phyloP scores from a whole-genome alignment of 257 asterid species.

The Ilex asprella region DNA sequence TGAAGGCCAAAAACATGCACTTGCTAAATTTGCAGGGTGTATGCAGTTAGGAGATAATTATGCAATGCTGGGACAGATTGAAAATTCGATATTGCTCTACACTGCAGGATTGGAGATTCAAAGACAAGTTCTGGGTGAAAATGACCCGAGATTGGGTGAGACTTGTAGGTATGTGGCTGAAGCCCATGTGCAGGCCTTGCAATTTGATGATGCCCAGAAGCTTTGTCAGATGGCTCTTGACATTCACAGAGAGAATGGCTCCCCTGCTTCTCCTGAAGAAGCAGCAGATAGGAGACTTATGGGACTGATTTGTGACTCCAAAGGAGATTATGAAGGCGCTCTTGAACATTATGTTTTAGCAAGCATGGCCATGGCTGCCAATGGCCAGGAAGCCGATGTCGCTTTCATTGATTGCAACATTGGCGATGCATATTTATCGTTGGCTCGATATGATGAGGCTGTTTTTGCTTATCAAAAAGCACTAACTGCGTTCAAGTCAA shows the following conservation, averaged over 20 bases:
- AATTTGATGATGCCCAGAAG: conserved; percentile 81
- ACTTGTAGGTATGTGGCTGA: conserved; percentile 91
- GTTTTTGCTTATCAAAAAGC: conserved; percentile 74
- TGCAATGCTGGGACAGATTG: conserved; percentile 78
- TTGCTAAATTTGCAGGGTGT: conserved; percentile 90
- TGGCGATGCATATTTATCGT: conserved; percentile 72
- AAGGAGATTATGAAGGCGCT: conserved; percentile 68
- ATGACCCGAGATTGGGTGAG: conserved; percentile 70
- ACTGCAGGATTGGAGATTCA: conserved; percentile 88
- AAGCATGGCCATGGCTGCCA: conserved; percentile 74
- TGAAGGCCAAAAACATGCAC: conserved; percentile 74
- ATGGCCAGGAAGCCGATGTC: conserved; percentile 55
- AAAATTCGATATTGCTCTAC: conserved; percentile 64
- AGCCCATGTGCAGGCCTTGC: conserved; percentile 90
- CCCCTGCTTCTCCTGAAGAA: conserved; percentile 59
- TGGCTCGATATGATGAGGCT: conserved; percentile 77
- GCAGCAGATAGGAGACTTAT: conserved; percentile 81
- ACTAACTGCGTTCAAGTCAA: conserved; percentile 45
- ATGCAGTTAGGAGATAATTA: conserved; percentile 96
- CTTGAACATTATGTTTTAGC: conserved; percentile 91
- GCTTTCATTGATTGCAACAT: conserved; percentile 80
- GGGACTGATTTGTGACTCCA: conserved; percentile 83
- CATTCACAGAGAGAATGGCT: conserved; percentile 45
- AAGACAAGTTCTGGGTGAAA: conserved; percentile 66
- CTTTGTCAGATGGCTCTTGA: conserved; percentile 64